Evolutionary conservation across 352 stramenopile species (phyloP), one percentile per base, ranked within the genome.

Genomic region (Lagenidium sp.): DNA sequence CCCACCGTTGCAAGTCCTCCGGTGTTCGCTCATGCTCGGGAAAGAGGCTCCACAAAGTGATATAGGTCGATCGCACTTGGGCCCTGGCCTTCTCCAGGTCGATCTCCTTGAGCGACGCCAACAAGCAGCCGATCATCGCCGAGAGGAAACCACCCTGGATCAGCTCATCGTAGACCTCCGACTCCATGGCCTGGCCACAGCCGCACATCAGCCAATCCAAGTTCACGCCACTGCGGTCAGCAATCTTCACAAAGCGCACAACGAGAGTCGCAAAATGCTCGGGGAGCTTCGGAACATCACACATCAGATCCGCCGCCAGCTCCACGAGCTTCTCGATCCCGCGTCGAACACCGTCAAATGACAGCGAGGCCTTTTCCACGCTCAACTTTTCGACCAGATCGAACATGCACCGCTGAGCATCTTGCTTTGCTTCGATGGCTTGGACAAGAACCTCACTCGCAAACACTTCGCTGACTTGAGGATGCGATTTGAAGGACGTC

Each of bases 261-360:
- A 82, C 44, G 36, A 92, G 69, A 31, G 69, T 47, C n/a, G 71
- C 68, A 22, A 89, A 57, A 51, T 90, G 68, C 31, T 89, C 72
- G 43, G 83, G 71, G 4, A 87, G 62, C 63, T 87, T 92, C 2
- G 80, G 80, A 11, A 92, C 80, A 43, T 92, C 80, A 39, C 77
- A 92, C 72, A 67, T 83, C 18, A 90, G 39, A 47, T 88, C 70
- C n/a, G 64, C 68, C 6, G 60, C 72, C 3, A 82, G 22, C 41
- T 72, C 67, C 23, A 88, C 50, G 36, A 63, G 70, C 44, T 84
- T 75, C 35, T 75, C 65, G 30, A 89, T 66, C 16, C 59, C 71
- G 25, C 68, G 71, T 25, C 64, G 67, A 16, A 92, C 65, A 12
- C 63, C 69, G 4, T 74, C 68, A 47, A 69, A 75, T 16, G 66